Conservation (phyloP, 257 asterid genomes). For the Leptodermis oblonga region DNA sequence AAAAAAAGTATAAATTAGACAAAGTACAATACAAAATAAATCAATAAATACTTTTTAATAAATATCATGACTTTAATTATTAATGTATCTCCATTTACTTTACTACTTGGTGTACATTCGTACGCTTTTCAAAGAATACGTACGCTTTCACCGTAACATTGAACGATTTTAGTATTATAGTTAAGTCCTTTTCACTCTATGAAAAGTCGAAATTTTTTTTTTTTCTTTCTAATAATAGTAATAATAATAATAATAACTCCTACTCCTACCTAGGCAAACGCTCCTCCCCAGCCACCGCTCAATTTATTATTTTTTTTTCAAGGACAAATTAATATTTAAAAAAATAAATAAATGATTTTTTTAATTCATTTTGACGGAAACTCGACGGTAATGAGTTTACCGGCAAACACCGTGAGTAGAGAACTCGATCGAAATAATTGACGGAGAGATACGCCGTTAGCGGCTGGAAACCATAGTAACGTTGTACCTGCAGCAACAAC, state of each 20-base stretch:
- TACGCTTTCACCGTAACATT: constrained; percentile 8
- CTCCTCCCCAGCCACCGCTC: constrained; percentile 1
- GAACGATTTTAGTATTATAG: neutral
- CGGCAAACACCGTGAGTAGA: constrained; percentile 67
- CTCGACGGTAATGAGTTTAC: constrained; percentile 45
- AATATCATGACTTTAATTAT: neutral
- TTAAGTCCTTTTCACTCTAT: constrained; percentile 21
- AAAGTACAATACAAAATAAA: neutral
- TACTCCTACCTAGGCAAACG: neutral
- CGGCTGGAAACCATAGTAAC: constrained; percentile 78
- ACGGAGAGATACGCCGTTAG: constrained; percentile 90
- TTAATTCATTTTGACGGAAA: neutral
- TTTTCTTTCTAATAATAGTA: neutral
- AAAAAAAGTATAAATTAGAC: too few relatives aligned
- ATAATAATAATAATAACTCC: neutral
- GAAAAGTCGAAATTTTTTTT: constrained; percentile 22
- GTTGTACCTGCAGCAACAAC: constrained; percentile 63
- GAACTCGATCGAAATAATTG: constrained; percentile 82
- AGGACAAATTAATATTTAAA: neutral
- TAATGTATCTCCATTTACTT: neutral
- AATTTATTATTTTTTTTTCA: neutral
- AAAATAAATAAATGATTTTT: too few relatives aligned
- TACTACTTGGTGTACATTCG: neutral
- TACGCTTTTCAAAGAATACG: neutral
- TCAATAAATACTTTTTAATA: neutral